Evolutionary conservation across 805 yeast genomes (phyloP).

Genomic region (Candida pseudofarinosa): DNA sequence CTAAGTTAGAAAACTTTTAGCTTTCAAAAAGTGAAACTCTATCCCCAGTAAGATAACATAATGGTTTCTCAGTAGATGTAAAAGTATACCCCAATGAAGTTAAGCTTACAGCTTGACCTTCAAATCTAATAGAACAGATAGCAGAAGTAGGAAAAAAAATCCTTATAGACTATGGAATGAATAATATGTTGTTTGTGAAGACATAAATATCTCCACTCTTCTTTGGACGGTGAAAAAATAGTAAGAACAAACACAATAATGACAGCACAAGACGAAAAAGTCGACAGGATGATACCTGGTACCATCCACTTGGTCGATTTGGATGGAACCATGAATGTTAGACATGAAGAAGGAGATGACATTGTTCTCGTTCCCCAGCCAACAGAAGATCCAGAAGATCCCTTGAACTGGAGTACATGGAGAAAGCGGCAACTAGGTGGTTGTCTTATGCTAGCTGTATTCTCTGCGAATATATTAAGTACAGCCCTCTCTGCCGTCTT

Average conservation of each 20-base stretch:
- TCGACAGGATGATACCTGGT: conserved; percentile 43
- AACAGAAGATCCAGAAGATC: conserved; percentile 30
- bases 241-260: background rate
- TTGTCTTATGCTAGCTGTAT: conserved; percentile 23
- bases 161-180: background rate
- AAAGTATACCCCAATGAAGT: background rate
- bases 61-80: no score
- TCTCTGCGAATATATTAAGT: conserved; percentile 3
- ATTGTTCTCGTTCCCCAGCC: conserved; percentile 34
- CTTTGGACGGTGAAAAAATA: background rate
- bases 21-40: background rate
- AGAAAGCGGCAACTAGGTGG: conserved; percentile 14
- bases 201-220: background rate
- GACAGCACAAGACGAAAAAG: background rate
- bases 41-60: background rate
- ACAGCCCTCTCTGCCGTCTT: conserved; percentile 22
- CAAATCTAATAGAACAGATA: background rate
- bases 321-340: conserved; percentile 27
- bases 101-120: background rate
- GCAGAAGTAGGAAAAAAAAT: background rate
- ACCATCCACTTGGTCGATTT: conserved; percentile 47
- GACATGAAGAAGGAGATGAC: conserved; percentile 15
- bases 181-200: background rate
- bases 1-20: background rate
- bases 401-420: conserved; percentile 26